Base-by-base conservation (phyloP, 495 filamentous ascomycete species). In the Astrocystis sublimbata region DNA sequence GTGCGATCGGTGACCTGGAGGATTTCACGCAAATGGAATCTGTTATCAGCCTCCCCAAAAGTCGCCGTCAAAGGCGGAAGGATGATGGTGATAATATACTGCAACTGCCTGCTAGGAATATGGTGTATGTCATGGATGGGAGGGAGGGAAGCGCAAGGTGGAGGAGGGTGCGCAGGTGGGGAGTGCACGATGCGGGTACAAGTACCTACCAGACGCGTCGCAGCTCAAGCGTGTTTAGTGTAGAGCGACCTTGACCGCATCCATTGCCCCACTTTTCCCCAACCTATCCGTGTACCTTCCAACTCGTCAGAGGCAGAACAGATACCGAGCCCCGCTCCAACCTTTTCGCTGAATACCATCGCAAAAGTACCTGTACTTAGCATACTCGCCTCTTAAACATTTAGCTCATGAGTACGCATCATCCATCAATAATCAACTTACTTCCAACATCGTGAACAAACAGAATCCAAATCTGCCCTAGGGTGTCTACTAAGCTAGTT, bases 201-300 rank as follows among this genome's bases (percentile, higher is more conserved):
- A 38, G 55, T 51, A 52, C 45, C n/a, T 21, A 26, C 54, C 10
- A 2, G 58, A 57, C 54, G 54, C 54, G 54, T 57, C 54, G 17
- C 43, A 57, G 26, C 54, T 45, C 54, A 45, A 57, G 54, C 54
- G 54, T 57, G 54, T 57, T 57, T 45, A 40, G 54, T 43, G 54
- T 40, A 38, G 7, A 24, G 45, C 52, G 57, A 46, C 57, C 57
- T 46, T 36, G 23, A 3, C 33, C 31, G 73, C 69, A 80, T 40
- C 12, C 17, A 36, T 12, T 42, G 23, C 53, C 53, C 53, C 53
- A 42, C 36, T 56, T 9, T 2, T n/a, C 38, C 38, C 15, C 13
- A 4, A n/a, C 13, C 38, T 41, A n/a, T 2, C 17, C 4, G 7
- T 41, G 7, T 41, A 12, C 13, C 38, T n/a, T 12, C 38, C 38